These are phyloP conservation scores for Lagenaria siceraria DNA, from an alignment of 306 rosid species.

Conservation along the genomic window DNA sequence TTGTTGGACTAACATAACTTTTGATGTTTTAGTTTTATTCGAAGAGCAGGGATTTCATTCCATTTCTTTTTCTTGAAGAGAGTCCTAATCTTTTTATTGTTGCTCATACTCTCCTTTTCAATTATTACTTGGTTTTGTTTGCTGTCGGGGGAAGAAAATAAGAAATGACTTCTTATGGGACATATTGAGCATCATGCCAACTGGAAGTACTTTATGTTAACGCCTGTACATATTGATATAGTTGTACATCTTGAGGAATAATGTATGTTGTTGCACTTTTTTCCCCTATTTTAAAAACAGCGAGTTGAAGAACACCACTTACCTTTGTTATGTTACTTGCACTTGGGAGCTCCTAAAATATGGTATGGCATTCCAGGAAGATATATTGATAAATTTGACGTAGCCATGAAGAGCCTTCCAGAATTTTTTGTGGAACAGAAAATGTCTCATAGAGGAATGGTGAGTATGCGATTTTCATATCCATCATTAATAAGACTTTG, in stretches of 20 bases:
- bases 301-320: constrained; percentile 75
- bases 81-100: background rate
- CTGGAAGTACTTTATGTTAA: background rate
- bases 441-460: constrained; percentile 31
- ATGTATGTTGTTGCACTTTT: background rate
- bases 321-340: constrained; percentile 51
- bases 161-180: background rate
- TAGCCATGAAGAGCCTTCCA: constrained; percentile 26
- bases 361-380: constrained; percentile 66
- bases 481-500: constrained; percentile 3
- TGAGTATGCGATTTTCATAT: constrained; percentile 25
- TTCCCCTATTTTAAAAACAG: constrained; percentile 22
- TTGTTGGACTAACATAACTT: background rate
- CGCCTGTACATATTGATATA: background rate
- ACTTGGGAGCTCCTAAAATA: constrained; percentile 68
- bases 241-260: background rate
- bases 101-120: background rate
- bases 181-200: background rate
- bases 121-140: background rate
- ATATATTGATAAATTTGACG: constrained; percentile 34
- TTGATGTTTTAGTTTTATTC: background rate
- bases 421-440: constrained; percentile 18
- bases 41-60: background rate
- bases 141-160: background rate
- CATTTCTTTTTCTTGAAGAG: background rate